phyloP scores from a whole-genome alignment of 2,329 filamentous ascomycete genomes.

The Leptoxyphium fumago region DNA sequence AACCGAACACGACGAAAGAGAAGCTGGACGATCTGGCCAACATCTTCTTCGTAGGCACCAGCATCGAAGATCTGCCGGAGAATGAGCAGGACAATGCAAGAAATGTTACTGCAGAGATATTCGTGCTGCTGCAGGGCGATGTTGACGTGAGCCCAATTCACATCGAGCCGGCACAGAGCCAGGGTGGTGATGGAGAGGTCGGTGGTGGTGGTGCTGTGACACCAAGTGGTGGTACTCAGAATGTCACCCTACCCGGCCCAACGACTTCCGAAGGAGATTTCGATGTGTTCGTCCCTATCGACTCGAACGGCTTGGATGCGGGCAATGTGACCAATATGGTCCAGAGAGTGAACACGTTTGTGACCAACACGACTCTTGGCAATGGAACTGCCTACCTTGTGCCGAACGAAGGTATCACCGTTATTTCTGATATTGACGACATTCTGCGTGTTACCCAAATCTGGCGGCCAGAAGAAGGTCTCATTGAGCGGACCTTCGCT shows the following conservation, averaged over 20 bases:
- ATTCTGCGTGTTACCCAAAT: constrained; percentile 71
- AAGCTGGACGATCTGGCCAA: constrained; percentile 57
- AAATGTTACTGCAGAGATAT: constrained; percentile 59
- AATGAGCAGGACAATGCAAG: constrained; percentile 51
- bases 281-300: constrained; percentile 52
- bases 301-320: constrained; percentile 43
- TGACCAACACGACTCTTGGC: constrained; percentile 47
- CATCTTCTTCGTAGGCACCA: constrained; percentile 51
- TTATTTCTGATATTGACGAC: constrained; percentile 67
- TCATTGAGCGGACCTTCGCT: constrained; percentile 58
- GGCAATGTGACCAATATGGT: constrained; percentile 51
- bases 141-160: constrained; percentile 46
- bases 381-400: constrained; percentile 68
- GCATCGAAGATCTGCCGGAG: constrained; percentile 43
- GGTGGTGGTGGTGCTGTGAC: constrained; percentile 37
- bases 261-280: constrained; percentile 59
- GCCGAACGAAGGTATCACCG: constrained; percentile 52
- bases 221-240: constrained; percentile 46
- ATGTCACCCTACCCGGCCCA: constrained; percentile 46
- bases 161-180: constrained; percentile 43
- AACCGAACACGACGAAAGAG: constrained; percentile 49
- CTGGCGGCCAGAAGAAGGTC: constrained; percentile 57
- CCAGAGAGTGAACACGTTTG: constrained; percentile 54
- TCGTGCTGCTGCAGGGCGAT: constrained; percentile 56
- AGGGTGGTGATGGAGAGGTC: constrained; percentile 36